Evolutionary conservation across 345 rosid species (phyloP).

Genomic region (Lumnitzera littorea): DNA sequence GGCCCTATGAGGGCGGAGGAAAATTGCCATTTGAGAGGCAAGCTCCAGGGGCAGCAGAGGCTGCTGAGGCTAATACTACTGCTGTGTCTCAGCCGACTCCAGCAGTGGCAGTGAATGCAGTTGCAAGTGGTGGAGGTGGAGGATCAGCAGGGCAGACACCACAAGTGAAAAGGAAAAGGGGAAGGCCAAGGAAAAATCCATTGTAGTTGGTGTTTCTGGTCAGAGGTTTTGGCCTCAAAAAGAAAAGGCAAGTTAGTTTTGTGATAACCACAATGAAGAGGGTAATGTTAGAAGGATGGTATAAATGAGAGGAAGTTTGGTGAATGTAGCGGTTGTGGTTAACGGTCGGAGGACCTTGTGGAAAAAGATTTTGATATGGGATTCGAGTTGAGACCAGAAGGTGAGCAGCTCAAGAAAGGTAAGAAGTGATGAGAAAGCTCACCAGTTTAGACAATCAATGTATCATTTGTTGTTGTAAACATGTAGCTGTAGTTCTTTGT

Average conservation of each 20-base stretch:
- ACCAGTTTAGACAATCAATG: neutral
- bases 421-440: neutral
- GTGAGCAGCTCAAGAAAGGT: no score
- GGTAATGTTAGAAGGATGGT: neutral
- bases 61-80: slow-evolving; percentile 26
- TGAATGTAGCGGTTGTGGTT: neutral
- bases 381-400: no score
- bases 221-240: neutral
- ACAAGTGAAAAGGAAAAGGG: slow-evolving; percentile 45
- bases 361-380: neutral
- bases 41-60: slow-evolving; percentile 32
- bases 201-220: neutral
- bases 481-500: neutral
- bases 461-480: neutral
- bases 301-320: neutral
- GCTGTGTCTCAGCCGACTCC: slow-evolving; percentile 9
- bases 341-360: neutral
- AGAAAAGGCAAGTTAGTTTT: neutral
- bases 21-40: slow-evolving; percentile 7
- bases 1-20: slow-evolving; percentile 21
- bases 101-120: neutral
- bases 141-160: slow-evolving; percentile 17
- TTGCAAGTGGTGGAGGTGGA: slow-evolving; percentile 10
- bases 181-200: slow-evolving; percentile 72
- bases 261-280: neutral